These are phyloP conservation scores for Senna siamea DNA, from an alignment of 306 rosid species.

Conservation along the genomic window DNA sequence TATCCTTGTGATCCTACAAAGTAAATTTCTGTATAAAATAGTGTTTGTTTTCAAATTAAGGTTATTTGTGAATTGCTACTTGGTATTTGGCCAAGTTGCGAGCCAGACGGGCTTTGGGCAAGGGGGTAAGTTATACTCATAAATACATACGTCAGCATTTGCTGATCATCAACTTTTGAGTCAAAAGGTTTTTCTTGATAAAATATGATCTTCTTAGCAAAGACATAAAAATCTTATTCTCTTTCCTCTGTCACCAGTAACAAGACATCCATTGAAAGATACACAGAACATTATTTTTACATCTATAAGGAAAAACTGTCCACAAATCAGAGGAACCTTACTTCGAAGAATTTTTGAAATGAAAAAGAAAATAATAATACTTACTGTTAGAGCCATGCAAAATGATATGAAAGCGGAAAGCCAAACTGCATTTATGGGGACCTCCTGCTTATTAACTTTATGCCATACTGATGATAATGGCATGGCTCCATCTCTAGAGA, in stretches of 20 bases:
- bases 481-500: slow-evolving; percentile 99
- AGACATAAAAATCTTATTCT: not conserved
- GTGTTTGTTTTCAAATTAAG: no score
- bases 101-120: no score
- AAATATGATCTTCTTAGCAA: not conserved
- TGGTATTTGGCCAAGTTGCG: no score
- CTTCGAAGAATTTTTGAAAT: not conserved
- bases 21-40: no score
- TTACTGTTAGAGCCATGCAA: slow-evolving; percentile 91
- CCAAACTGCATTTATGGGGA: slow-evolving; percentile 92
- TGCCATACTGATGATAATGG: slow-evolving; percentile 91
- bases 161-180: not conserved
- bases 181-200: not conserved
- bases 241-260: not conserved
- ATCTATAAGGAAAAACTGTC: not conserved
- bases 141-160: not conserved
- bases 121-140: no score
- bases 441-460: slow-evolving; percentile 78
- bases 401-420: slow-evolving; percentile 78
- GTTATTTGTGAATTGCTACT: no score
- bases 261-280: not conserved
- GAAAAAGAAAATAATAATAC: slow-evolving; percentile 11
- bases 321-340: slow-evolving; percentile 9
- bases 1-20: no score
- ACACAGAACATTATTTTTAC: not conserved